phyloP scores from a whole-genome alignment of 1,139 yeast species.

The Yamadazyma spencermartinsiae region DNA sequence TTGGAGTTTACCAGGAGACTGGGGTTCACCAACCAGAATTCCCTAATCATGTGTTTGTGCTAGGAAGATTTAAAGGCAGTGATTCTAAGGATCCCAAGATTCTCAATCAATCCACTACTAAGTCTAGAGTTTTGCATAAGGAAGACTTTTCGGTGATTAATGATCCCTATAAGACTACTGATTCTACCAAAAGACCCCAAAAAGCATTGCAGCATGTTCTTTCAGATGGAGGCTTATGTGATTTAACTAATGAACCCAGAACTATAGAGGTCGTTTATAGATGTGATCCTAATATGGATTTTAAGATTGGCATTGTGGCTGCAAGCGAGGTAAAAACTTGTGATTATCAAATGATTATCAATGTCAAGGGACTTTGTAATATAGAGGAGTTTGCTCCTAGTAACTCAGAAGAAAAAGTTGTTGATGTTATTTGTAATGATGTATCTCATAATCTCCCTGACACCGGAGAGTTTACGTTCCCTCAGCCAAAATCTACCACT shows the following conservation, averaged over 20 bases:
- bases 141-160: constrained; percentile 11
- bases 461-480: constrained; percentile 13
- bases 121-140: constrained; percentile 16
- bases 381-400: constrained; percentile 48
- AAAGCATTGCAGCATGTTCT: constrained; percentile 43
- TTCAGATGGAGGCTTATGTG: constrained; percentile 69
- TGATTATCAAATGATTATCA: constrained; percentile 62
- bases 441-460: constrained; percentile 9
- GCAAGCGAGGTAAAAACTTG: constrained; percentile 73
- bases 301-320: constrained; percentile 36
- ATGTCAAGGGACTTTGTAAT: constrained; percentile 59
- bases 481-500: constrained; percentile 22
- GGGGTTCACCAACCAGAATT: constrained; percentile 33
- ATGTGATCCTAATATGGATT: constrained; percentile 51
- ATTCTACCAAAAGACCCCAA: constrained; percentile 35
- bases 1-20: constrained; percentile 24
- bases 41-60: constrained; percentile 41
- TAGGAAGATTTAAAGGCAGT: constrained; percentile 44
- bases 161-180: constrained; percentile 14
- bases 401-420: constrained; percentile 32
- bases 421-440: constrained; percentile 43
- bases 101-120: constrained; percentile 20
- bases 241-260: constrained; percentile 64
- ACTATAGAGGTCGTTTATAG: constrained; percentile 62
- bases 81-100: constrained; percentile 17